Conservation (phyloP, 2,329 filamentous ascomycete species). For the Capronia coronata region DNA sequence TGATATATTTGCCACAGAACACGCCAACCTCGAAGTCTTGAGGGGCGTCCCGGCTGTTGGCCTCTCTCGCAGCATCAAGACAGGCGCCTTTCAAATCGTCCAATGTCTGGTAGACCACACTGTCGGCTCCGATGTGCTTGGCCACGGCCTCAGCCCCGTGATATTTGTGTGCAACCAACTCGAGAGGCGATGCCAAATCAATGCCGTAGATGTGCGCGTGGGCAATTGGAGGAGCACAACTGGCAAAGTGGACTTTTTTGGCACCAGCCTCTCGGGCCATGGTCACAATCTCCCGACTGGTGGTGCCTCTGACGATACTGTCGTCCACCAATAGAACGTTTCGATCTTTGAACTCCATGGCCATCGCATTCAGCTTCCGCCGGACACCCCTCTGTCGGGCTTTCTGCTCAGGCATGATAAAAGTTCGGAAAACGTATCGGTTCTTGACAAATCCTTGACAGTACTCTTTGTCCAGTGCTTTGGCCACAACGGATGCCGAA, state of each 20-base stretch:
- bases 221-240: slow-evolving; percentile 74
- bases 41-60: slow-evolving; percentile 47
- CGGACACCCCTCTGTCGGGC: slow-evolving; percentile 78
- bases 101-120: slow-evolving; percentile 70
- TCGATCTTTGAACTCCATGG: slow-evolving; percentile 72
- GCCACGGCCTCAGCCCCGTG: slow-evolving; percentile 54
- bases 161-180: slow-evolving; percentile 65
- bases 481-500: slow-evolving; percentile 69
- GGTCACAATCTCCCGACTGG: slow-evolving; percentile 66
- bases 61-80: slow-evolving; percentile 57
- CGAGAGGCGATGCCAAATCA: slow-evolving; percentile 63
- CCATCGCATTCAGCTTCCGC: slow-evolving; percentile 81
- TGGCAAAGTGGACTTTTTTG: slow-evolving; percentile 73
- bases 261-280: slow-evolving; percentile 85
- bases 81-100: slow-evolving; percentile 76
- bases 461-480: slow-evolving; percentile 67
- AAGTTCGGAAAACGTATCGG: slow-evolving; percentile 79
- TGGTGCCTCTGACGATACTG: slow-evolving; percentile 81
- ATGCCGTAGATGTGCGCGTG: slow-evolving; percentile 84
- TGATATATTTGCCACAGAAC: slow-evolving; percentile 82
- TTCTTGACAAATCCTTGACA: slow-evolving; percentile 84
- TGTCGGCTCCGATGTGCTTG: slow-evolving; percentile 64
- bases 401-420: slow-evolving; percentile 78
- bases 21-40: slow-evolving; percentile 81
- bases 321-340: slow-evolving; percentile 83